Conservation (phyloP, 805 yeast species). For the Wickerhamomyces kurtzmanii region DNA sequence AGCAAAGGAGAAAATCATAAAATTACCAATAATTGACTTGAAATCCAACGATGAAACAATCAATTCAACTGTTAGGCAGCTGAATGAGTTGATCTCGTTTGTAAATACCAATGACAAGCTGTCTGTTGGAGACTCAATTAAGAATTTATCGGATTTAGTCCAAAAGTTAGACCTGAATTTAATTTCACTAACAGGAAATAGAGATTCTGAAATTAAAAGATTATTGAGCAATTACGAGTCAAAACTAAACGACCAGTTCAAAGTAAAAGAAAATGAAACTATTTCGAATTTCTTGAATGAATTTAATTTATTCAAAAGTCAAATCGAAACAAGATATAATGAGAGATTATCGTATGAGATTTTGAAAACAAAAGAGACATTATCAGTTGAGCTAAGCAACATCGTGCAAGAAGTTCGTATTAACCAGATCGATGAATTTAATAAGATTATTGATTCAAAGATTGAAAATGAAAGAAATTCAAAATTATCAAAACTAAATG, state of each 20-base stretch:
- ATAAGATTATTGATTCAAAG: constrained; percentile 42
- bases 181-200: constrained; percentile 5
- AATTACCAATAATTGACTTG: constrained; percentile 21
- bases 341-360: constrained; percentile 53
- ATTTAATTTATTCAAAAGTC: constrained; percentile 50
- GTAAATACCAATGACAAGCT: too few species aligned
- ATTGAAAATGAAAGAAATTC: constrained; percentile 73
- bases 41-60: constrained; percentile 19
- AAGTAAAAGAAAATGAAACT: constrained; percentile 39
- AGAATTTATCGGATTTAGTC: too few species aligned
- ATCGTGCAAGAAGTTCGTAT: constrained; percentile 57
- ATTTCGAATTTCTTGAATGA: constrained; percentile 51
- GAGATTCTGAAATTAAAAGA: constrained; percentile 4
- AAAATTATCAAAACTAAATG: constrained; percentile 59
- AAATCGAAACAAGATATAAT: constrained; percentile 50
- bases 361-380: constrained; percentile 52
- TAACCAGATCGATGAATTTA: constrained; percentile 60
- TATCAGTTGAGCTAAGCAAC: constrained; percentile 66
- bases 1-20: too few species aligned
- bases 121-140: too few species aligned
- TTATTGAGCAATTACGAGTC: constrained; percentile 14
- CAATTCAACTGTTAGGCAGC: too few species aligned
- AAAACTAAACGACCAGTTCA: constrained; percentile 13
- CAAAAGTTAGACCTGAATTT: constrained; percentile 13
- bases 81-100: too few species aligned